Evolutionary conservation across 1,139 yeast species (phyloP).

Genomic region (Pichia sp.): DNA sequence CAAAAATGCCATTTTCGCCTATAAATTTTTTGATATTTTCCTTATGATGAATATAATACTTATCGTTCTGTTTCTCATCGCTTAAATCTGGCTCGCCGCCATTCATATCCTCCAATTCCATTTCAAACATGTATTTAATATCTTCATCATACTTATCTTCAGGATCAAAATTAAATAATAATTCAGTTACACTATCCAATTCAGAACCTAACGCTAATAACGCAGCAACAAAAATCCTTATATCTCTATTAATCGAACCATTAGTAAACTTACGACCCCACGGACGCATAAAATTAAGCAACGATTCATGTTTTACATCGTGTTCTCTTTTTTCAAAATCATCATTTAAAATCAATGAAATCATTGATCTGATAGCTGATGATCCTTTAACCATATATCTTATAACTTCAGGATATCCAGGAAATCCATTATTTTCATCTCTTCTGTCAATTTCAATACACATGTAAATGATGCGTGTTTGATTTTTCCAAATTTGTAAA

Average conservation of each 20-base stretch:
- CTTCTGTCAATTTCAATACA: conserved; percentile 62
- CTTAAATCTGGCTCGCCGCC: conserved; percentile 29
- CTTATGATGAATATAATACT: conserved; percentile 10
- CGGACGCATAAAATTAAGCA: conserved; percentile 55
- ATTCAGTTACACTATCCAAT: conserved; percentile 44
- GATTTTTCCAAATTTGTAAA: conserved; percentile 57
- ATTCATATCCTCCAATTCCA: conserved; percentile 38
- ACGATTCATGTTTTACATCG: conserved; percentile 50
- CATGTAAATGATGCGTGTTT: conserved; percentile 48
- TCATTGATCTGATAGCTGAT: conserved; percentile 53
- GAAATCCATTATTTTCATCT: conserved; percentile 38
- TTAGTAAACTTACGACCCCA: conserved; percentile 49
- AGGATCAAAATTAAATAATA: conserved; percentile 51
- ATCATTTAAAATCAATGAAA: conserved; percentile 54
- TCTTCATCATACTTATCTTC: conserved; percentile 72
- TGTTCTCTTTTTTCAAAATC: conserved; percentile 35
- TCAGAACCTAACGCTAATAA: conserved; percentile 39
- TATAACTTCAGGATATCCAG: conserved; percentile 31
- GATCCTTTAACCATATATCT: conserved; percentile 55
- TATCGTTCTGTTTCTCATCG: neutral
- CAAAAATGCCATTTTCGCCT: conserved; percentile 10
- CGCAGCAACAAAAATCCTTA: conserved; percentile 43
- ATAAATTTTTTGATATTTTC: conserved; percentile 12
- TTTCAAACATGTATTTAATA: conserved; percentile 62
- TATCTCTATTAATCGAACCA: conserved; percentile 54